Evolutionary conservation across 2,329 filamentous ascomycete genomes (phyloP), one percentile per base, ranked within the genome.

Genomic region (Xylariales sp.): DNA sequence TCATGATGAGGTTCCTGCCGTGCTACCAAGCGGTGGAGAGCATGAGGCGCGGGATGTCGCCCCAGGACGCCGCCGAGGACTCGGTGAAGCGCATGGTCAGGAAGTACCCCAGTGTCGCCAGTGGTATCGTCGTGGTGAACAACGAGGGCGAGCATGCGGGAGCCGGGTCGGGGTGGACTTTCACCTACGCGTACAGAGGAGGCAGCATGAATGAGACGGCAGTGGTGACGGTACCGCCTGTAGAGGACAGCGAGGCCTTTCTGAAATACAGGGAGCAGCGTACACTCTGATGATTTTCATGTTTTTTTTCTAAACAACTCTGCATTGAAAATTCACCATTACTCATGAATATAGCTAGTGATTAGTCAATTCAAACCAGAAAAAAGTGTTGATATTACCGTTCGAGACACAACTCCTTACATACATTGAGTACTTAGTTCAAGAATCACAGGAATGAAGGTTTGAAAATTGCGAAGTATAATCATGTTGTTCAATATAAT

Each of bases 21-120:
- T 78, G 74, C 51, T 78, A 78, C 49, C 74, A 78, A 50, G 74
- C 74, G 1, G 68, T 78, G 1, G 74, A 78, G 59, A 76, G 61
- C 44, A 45, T 78, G 53, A 61, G 74, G 9, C 56, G 52, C 1
- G 74, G 74, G 2, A 67, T 77, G 65, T 55, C 55, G 0, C 71
- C 74, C 0, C 58, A 52, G 4, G 61, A 66, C 22, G 74, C 74
- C 0, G 74, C 74, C 0, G 64, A 72, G 34, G 71, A 78, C 42
- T 71, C 66, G 0, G 71, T 78, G 0, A 41, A 51, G 1, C 60
- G 74, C 12, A 77, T 78, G 69, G 32, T 74, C 9, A 51, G 56
- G 10, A 70, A 64, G 52, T 74, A 70, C 34, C 72, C 73, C 0
- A 54, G 57, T 1, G 53, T 75, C 2, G 57, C 62, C 19, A 71